These are phyloP conservation scores for Amanita thiersii DNA, from an alignment of 768 basidiomycete species.

Conservation along the genomic window DNA sequence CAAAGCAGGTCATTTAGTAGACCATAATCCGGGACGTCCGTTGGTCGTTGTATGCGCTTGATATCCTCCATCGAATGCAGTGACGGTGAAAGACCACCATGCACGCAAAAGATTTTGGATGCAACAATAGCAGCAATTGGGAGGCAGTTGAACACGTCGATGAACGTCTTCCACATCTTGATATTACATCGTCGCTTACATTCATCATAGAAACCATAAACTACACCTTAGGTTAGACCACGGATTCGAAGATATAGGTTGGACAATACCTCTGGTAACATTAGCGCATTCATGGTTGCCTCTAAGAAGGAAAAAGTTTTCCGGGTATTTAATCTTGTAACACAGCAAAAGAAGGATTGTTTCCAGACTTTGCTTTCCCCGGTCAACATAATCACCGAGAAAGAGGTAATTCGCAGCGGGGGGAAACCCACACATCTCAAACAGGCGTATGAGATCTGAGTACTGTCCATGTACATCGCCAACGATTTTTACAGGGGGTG, in stretches of 20 bases:
- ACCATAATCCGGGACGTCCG: conserved; percentile 98
- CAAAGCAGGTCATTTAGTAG: conserved; percentile 94
- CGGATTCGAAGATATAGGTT: conserved; percentile 7
- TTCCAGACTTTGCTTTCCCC: conserved; percentile 97
- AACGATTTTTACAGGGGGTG: conserved; percentile 98
- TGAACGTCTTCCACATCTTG: conserved; percentile 99
- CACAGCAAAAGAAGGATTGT: conserved; percentile 94
- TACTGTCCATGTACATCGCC: conserved; percentile 99
- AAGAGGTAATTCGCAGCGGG: conserved; percentile 97
- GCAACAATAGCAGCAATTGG: conserved; percentile 98
- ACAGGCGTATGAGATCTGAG: conserved; percentile 94
- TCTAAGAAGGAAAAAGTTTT: conserved; percentile 96
- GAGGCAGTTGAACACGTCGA: conserved; percentile 98
- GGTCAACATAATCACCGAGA: conserved; percentile 97
- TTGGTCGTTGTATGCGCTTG: conserved; percentile 93
- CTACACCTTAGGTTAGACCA: conserved; percentile 32
- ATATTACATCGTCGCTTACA: conserved; percentile 99
- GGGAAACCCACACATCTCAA: conserved; percentile 99
- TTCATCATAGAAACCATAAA: conserved; percentile 99
- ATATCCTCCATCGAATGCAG: conserved; percentile 98
- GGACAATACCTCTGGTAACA: conserved; percentile 82
- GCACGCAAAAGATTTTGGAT: conserved; percentile 99
- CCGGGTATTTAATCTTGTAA: conserved; percentile 99
- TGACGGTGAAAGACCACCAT: conserved; percentile 90
- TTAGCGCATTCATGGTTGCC: conserved; percentile 99